Base-by-base conservation (phyloP, 208 protist genomes). In the Crithidia brevicula region DNA sequence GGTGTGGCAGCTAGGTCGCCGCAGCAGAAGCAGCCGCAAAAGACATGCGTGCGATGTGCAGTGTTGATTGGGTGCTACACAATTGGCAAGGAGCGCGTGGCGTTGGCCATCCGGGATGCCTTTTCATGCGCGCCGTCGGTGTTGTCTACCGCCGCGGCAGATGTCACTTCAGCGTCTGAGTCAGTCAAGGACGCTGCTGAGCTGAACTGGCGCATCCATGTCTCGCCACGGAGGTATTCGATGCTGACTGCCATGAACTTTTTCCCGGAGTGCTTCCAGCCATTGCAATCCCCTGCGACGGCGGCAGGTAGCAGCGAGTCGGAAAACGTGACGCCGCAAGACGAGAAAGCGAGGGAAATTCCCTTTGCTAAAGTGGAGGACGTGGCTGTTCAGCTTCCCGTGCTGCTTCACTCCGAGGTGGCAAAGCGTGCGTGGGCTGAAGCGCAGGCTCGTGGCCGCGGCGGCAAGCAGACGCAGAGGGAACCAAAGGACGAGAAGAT, bases 21-120 rank as follows among this genome's bases (percentile, higher is more conserved):
- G 43, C 23, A 8, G 27, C 38, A 38, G 18, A 34, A 33, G 1
- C 43, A 59, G 30, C 23, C 16, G 16, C 38, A 42, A 22, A 27
- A 16, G 16, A 7, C 42, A 9, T 61, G 22, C 30, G 77, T 79
- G 71, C 72, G 80, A 20, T 78, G 75, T 69, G 86, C 82, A 7
- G 80, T 98, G n/a, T n/a, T 98, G 0, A 77, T 98, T 60, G 94
- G 92, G 25, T 81, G 81, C 9, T 98, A 98, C 68, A 81, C 82
- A 3, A 96, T 98, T 56, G 94, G 94, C 13, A 98, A 98, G 58
- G 94, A 98, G 43, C 83, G 86, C 9, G 75, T 97, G 15, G 79
- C 91, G 18, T 49, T 98, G 28, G 89, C 82, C 15, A 46, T 97
- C 10, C 89, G 89, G 54, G 86, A 88, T 28, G 78, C 74, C 42